phyloP scores from a whole-genome alignment of 257 asterid genomes.

The Verbascum thapsus region DNA sequence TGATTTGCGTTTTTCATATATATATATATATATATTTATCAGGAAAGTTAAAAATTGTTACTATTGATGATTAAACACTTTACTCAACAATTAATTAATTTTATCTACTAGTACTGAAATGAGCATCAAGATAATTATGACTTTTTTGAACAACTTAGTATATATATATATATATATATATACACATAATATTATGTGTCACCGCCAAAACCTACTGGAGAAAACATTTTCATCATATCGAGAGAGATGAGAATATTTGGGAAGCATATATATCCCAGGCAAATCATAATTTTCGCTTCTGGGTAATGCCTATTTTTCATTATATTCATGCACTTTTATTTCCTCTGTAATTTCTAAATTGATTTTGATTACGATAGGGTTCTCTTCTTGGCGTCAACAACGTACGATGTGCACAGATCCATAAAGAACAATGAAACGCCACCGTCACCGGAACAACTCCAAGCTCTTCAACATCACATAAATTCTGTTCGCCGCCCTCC shows the following conservation, averaged over 20 bases:
- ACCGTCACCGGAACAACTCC: conserved; percentile 48
- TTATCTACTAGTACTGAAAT: too few relatives aligned
- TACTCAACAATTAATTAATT: too few relatives aligned
- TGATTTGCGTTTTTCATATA: too few relatives aligned
- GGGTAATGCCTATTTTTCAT: conserved; percentile 37
- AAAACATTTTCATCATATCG: not conserved
- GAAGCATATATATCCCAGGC: conserved; percentile 50
- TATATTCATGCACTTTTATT: too few relatives aligned
- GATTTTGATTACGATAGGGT: conserved; percentile 31
- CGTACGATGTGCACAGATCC: conserved; percentile 70
- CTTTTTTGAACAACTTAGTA: too few relatives aligned
- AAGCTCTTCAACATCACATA: conserved; percentile 52
- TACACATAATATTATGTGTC: too few relatives aligned
- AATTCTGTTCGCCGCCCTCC: conserved; percentile 51
- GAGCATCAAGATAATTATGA: too few relatives aligned
- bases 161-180: too few relatives aligned
- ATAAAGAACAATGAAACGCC: conserved; percentile 57
- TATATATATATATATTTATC: too few relatives aligned
- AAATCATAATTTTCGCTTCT: conserved; percentile 41
- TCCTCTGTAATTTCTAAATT: not conserved
- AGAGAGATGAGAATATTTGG: conserved; percentile 54
- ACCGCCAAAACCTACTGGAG: not conserved
- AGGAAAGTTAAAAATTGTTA: too few relatives aligned
- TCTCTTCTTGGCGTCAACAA: conserved; percentile 51
- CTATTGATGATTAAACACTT: too few relatives aligned